A percentile compares a stretch with the other conserved stretches of the same genome.
These are phyloP conservation scores for Cucurbitaria berberidis DNA, from an alignment of 2,329 filamentous ascomycete species.

Conservation along the genomic window DNA sequence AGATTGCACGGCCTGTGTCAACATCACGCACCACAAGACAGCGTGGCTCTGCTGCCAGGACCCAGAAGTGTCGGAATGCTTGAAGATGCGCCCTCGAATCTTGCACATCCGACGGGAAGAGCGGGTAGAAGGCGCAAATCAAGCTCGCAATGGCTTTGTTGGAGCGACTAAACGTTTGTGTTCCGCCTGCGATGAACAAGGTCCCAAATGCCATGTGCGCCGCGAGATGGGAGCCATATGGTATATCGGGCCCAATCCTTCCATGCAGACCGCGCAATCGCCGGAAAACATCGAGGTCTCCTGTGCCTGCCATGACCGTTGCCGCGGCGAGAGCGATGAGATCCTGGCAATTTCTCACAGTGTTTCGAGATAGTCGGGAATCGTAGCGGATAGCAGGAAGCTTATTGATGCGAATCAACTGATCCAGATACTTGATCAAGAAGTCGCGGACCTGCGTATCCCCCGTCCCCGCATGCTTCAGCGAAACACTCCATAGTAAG, in stretches of 20 bases:
- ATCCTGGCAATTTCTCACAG: constrained; percentile 90
- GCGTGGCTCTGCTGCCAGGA: constrained; percentile 85
- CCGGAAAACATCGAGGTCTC: constrained; percentile 83
- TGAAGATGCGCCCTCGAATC: constrained; percentile 96
- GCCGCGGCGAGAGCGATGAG: constrained; percentile 80
- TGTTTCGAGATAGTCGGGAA: constrained; percentile 79
- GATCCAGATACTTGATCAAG: constrained; percentile 81
- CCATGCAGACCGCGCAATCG: constrained; percentile 88
- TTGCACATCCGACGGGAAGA: constrained; percentile 86
- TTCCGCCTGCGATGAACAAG: constrained; percentile 90
- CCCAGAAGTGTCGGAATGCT: constrained; percentile 97
- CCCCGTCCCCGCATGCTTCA: constrained; percentile 56
- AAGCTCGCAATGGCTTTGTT: constrained; percentile 85
- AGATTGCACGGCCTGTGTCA: constrained; percentile 79
- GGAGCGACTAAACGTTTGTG: constrained; percentile 86
- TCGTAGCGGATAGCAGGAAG: constrained; percentile 74
- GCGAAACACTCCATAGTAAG: constrained; percentile 72
- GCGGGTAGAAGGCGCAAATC: constrained; percentile 89
- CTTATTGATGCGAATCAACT: constrained; percentile 79
- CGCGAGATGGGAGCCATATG: constrained; percentile 93
- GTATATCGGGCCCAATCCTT: constrained; percentile 79
- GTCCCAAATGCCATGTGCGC: constrained; percentile 90
- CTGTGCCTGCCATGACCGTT: constrained; percentile 94
- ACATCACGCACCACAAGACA: constrained; percentile 89
- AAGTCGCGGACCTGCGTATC: constrained; percentile 77